phyloP scores from a whole-genome alignment of 2,329 filamentous ascomycete species.

The Calonectria henricotiae region DNA sequence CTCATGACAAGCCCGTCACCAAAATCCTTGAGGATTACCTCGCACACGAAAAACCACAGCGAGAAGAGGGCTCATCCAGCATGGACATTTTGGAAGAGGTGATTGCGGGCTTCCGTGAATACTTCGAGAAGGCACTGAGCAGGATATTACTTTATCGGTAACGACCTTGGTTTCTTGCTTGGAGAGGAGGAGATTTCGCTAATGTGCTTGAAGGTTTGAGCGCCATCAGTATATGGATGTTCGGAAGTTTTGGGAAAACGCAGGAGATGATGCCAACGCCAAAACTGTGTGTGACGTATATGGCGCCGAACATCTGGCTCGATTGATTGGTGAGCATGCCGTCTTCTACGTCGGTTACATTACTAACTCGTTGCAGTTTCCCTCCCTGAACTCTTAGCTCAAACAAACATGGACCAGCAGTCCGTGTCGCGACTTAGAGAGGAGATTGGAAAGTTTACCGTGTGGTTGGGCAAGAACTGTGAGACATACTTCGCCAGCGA shows the following conservation, averaged over 20 bases:
- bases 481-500: slow-evolving; percentile 83
- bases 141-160: slow-evolving; percentile 89
- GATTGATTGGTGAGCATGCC: slow-evolving; percentile 82
- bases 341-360: background rate
- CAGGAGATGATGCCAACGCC: slow-evolving; percentile 75
- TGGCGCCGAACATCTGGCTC: slow-evolving; percentile 91
- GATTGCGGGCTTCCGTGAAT: slow-evolving; percentile 87
- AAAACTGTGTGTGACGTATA: slow-evolving; percentile 88
- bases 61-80: slow-evolving; percentile 78
- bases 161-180: background rate
- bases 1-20: slow-evolving; percentile 82
- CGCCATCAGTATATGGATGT: slow-evolving; percentile 89
- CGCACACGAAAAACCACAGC: slow-evolving; percentile 77
- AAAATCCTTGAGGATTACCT: slow-evolving; percentile 88
- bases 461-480: slow-evolving; percentile 86
- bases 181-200: slow-evolving; percentile 36
- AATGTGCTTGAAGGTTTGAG: slow-evolving; percentile 79
- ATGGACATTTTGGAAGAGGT: slow-evolving; percentile 93
- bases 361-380: slow-evolving; percentile 73
- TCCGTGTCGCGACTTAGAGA: slow-evolving; percentile 91
- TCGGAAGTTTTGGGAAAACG: slow-evolving; percentile 78
- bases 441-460: slow-evolving; percentile 88
- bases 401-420: slow-evolving; percentile 98
- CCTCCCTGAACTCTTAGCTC: slow-evolving; percentile 92
- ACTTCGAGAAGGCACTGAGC: slow-evolving; percentile 92